These are phyloP conservation scores for Comarum palustre DNA, from an alignment of 306 rosid species.

Conservation along the genomic window DNA sequence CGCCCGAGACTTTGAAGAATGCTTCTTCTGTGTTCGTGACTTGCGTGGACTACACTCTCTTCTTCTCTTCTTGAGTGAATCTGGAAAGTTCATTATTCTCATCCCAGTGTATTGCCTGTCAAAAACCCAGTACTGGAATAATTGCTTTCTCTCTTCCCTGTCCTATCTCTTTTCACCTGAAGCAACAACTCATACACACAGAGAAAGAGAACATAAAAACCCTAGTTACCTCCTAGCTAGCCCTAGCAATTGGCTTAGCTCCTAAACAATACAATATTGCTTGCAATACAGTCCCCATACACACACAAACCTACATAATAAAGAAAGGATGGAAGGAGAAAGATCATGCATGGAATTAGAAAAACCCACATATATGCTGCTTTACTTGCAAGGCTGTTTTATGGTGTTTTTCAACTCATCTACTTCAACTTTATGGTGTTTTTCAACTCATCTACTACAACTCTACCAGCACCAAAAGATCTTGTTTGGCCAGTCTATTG, in stretches of 20 bases:
- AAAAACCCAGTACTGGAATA: constrained; percentile 24
- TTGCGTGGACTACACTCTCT: constrained; percentile 14
- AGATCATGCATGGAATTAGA: constrained; percentile 20
- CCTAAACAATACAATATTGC: background rate
- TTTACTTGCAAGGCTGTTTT: constrained; percentile 32
- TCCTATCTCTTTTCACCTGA: constrained; percentile 16
- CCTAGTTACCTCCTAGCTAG: background rate
- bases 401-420: constrained; percentile 18
- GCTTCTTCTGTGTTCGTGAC: background rate
- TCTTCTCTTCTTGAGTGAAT: constrained; percentile 11
- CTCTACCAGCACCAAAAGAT: constrained; percentile 12
- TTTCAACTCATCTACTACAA: background rate
- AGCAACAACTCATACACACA: constrained; percentile 24
- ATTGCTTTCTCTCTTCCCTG: constrained; percentile 22
- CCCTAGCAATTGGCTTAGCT: background rate
- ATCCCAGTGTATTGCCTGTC: constrained; percentile 28
- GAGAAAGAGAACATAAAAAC: background rate
- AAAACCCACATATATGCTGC: constrained; percentile 21
- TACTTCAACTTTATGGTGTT: background rate
- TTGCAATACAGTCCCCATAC: background rate
- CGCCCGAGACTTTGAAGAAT: background rate
- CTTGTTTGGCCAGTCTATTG: constrained; percentile 20
- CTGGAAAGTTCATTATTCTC: background rate
- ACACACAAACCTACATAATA: background rate
- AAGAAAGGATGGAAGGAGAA: background rate